Base-by-base conservation (phyloP, 176 grass and related monocot genomes). In the Urochloa ruziziensis region DNA sequence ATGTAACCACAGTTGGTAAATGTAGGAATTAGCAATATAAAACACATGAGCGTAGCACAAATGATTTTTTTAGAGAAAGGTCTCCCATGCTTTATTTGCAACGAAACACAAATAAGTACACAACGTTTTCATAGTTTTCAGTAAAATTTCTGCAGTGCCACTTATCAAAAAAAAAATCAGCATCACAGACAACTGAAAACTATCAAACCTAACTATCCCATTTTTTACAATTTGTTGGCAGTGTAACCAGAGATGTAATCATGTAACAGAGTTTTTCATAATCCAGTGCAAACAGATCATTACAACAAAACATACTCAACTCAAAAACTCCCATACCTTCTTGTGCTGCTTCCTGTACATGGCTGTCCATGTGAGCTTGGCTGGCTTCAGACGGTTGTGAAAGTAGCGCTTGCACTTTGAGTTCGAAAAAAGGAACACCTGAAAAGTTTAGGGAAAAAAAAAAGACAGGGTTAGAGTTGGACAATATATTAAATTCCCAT, bases 311-410 rank as follows among this genome's bases (percentile, higher is more conserved):
- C 0, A 24, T 57, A 23, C 4, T 34, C 16, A 10, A 23, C 3
- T n/a, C 10, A 10, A 6, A 1, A 57, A 23, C 18, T 11, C 13
- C 1, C 14, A 3, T 84, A 79, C 83, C 75, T 86, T 86, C 75
- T 79, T 86, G 83, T 86, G 83, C 30, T 86, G 83, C 75, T 86
- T 86, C 46, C 82, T 64, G 46, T 77, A 77, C 72, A 84, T 84
- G 46, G 72, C 72, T n/a, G 72, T 84, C 82, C 83, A 86, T 47
- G 83, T 72, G 28, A 86, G 83, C 65, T 86, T 86, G 29, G 75
- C 83, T 8, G 75, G 83, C 65, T 86, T 86, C 64, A 86, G 75
- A 23, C 83, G 75, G 65, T 79, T 86, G 65, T 79, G 83, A 52
- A 79, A 86, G 75, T 86, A 86, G 39, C 75, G 54, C 75, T 86